phyloP scores from a whole-genome alignment of 495 filamentous ascomycete genomes.

The Cercophora newfieldiana region DNA sequence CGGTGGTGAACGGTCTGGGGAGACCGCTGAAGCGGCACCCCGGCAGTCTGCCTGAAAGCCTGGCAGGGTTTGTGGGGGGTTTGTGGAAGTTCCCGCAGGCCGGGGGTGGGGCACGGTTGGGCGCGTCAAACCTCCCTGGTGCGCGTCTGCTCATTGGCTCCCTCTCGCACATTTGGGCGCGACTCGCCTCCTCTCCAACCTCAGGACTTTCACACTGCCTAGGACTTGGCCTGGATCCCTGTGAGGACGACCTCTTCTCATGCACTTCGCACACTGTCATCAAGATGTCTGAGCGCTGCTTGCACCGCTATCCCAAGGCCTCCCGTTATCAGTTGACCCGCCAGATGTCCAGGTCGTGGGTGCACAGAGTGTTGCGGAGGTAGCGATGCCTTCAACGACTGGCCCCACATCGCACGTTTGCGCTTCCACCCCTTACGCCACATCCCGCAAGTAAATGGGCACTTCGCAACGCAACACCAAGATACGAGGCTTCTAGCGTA shows the following conservation, averaged over 20 bases:
- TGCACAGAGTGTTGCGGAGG: no score
- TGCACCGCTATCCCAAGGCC: no score
- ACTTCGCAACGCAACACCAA: not conserved
- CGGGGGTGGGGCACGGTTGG: not conserved
- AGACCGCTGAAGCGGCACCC: not conserved
- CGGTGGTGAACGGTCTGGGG: not conserved
- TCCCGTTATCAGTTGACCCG: no score
- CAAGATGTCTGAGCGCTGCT: no score
- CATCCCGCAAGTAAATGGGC: no score
- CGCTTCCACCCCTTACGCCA: no score
- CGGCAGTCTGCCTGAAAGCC: not conserved
- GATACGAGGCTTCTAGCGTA: not conserved
- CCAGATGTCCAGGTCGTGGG: no score
- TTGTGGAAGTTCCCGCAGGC: not conserved
- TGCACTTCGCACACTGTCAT: no score
- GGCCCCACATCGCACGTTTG: no score
- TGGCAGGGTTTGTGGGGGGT: not conserved
- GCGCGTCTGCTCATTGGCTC: not conserved
- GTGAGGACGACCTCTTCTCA: not conserved
- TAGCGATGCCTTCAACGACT: no score
- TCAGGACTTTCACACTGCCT: not conserved
- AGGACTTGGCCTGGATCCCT: not conserved
- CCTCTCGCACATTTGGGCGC: not conserved
- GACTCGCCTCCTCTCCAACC: not conserved
- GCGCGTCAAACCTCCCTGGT: not conserved